Base-by-base conservation (phyloP, 371 early-diverging fungal genomes). In the Haplosporangium sp. region DNA sequence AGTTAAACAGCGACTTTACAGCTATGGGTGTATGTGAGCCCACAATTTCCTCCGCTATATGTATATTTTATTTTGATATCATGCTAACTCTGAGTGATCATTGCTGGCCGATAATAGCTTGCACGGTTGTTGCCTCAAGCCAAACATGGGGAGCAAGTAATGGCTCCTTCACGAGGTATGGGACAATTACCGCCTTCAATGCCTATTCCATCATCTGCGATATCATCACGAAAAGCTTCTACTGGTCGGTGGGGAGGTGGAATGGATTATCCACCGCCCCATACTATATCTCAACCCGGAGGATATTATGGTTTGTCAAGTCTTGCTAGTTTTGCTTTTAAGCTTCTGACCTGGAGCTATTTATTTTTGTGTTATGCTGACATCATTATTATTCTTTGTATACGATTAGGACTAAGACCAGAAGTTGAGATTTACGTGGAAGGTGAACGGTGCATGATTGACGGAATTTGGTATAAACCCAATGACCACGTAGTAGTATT, bases 1-100 rank as follows among this genome's bases (percentile, higher is more conserved):
- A 89, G 57, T 65, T 89, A 44, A 84, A 85, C 47, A 85, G 85
- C 19, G 89, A 89, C 69, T 73, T 87, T 56, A 76, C 79, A 63
- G 66, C 83, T 19, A 74, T 88, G 73, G 87, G 85, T 34, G 85
- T 86, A 85, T 71, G 85, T 75, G 19, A 3, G 19, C 19, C 48
- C 34, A 55, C 15, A 10, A 8, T 20, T 38, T 44, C 42, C 8
- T 57, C 10, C 27, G 45, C 53, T 1, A 42, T 42, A 5, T 42
- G 9, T 17, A 48, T 17, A 17, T 44, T 44, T 44, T 13, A 7
- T 44, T 8, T 9, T 44, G 9, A 9, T 48, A 15, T 17, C 5
- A 4, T 48, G 9, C 17, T 13, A 48, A 48, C 17, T 35, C 52
- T 55, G 13, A 55, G 3, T 57, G 9, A 17, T 37, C 48, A 40